Conservation (phyloP, 306 rosid species). For the Delonix regia region DNA sequence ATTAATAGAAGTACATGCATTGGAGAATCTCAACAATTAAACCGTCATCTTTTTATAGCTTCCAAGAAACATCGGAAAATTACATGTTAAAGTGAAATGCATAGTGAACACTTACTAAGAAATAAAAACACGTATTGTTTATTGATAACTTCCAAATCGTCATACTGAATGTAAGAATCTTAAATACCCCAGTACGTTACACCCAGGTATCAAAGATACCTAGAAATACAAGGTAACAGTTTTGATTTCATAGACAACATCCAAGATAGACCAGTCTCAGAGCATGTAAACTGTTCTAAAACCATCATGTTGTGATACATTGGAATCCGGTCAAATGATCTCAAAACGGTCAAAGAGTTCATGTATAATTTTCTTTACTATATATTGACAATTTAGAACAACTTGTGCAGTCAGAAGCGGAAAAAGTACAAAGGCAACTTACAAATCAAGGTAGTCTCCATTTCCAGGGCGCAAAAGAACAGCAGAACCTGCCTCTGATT, state of each 20-base stretch:
- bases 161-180: neutral
- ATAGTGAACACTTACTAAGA: neutral
- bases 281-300: constrained; percentile 9
- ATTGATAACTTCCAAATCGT: neutral
- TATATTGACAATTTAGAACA: constrained; percentile 26
- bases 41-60: neutral
- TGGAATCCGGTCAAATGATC: neutral
- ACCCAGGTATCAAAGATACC: neutral
- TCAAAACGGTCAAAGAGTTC: neutral
- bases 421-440: constrained; percentile 44
- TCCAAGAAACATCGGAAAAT: neutral
- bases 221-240: neutral
- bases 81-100: neutral
- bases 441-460: constrained; percentile 90
- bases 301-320: constrained; percentile 2
- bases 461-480: constrained; percentile 71
- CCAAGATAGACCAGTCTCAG: neutral
- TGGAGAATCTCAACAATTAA: neutral
- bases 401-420: neutral
- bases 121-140: neutral
- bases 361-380: constrained; percentile 21
- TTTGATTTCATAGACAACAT: neutral
- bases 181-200: neutral
- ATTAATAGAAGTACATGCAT: neutral
- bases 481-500: constrained; percentile 60